A percentile compares a stretch with the other conserved stretches of the same genome.
Evolutionary conservation across 2,329 filamentous ascomycete genomes (phyloP).

Genomic region (Aspergillus sp.): DNA sequence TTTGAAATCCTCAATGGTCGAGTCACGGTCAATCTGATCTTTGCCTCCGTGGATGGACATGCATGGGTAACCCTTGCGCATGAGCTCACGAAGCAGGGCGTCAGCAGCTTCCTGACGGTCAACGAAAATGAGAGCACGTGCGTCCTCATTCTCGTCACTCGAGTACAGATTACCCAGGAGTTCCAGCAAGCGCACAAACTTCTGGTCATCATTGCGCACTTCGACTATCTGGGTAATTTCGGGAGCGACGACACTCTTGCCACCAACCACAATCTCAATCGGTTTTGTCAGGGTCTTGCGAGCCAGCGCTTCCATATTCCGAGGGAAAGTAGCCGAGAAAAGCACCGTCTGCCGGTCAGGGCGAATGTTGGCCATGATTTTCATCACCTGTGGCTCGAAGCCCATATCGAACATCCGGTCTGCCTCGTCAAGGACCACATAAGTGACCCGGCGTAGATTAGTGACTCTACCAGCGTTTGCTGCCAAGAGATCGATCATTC

Average conservation of each 20-base stretch:
- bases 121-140: conserved; percentile 85
- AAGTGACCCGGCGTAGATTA: conserved; percentile 84
- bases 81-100: conserved; percentile 72
- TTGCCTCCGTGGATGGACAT: conserved; percentile 94
- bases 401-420: conserved; percentile 99
- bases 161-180: conserved; percentile 81
- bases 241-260: conserved; percentile 67
- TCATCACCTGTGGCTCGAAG: conserved; percentile 97
- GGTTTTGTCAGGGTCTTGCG: conserved; percentile 84
- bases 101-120: conserved; percentile 90
- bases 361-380: conserved; percentile 87
- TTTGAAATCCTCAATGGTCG: conserved; percentile 91
- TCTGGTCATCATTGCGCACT: conserved; percentile 76
- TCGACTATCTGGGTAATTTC: conserved; percentile 91
- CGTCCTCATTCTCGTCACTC: conserved; percentile 77
- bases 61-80: conserved; percentile 83
- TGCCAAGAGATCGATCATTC: conserved; percentile 91
- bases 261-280: conserved; percentile 89
- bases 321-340: conserved; percentile 95
- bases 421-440: conserved; percentile 93
- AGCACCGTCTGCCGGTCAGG: conserved; percentile 92
- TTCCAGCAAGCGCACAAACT: conserved; percentile 81
- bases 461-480: conserved; percentile 94
- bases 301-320: conserved; percentile 86
- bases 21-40: conserved; percentile 89